phyloP scores from a whole-genome alignment of 225 moss, liverwort and hornwort genomes.

The Asterella californica region DNA sequence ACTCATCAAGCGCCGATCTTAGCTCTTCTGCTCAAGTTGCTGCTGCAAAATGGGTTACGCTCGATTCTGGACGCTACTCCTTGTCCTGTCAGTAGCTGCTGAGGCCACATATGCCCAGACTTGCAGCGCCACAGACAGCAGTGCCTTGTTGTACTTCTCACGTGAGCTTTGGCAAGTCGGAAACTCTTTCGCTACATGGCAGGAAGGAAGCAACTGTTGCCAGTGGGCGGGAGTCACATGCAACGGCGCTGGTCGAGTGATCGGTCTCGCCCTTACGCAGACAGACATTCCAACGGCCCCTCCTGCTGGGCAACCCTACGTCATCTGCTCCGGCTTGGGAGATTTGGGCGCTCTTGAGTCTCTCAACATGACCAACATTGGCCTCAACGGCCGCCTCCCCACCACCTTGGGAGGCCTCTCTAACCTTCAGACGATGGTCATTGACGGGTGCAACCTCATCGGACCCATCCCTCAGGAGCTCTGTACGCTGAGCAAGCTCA shows the following conservation, averaged over 20 bases:
- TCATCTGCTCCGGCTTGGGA: constrained; percentile 12
- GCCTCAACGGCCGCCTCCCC: constrained; percentile 33
- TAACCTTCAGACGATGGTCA: constrained; percentile 10
- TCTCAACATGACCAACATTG: constrained; percentile 26
- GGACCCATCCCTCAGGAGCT: constrained; percentile 18
- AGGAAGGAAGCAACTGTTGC: constrained; percentile 28
- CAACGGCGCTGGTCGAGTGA: constrained; percentile 25
- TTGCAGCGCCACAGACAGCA: constrained; percentile 21
- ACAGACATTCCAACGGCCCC: background rate
- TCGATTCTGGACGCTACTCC: background rate
- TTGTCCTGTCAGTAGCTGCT: constrained; percentile 18
- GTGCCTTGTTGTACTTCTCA: constrained; percentile 26
- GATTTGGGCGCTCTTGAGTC: constrained; percentile 8
- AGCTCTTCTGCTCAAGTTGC: background rate
- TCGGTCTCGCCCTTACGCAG: background rate
- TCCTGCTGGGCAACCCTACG: constrained; percentile 18
- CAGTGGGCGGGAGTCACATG: constrained; percentile 28
- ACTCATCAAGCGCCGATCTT: too few relatives aligned
- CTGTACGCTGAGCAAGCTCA: constrained; percentile 1
- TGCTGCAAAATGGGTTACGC: constrained; percentile 2
- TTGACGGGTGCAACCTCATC: constrained; percentile 25
- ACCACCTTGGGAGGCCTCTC: constrained; percentile 19
- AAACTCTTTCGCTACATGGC: constrained; percentile 27
- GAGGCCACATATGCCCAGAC: constrained; percentile 16
- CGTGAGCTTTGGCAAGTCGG: constrained; percentile 23